Evolutionary conservation across 305 asterid genomes (phyloP).

Genomic region (Fraxinus baroniana): DNA sequence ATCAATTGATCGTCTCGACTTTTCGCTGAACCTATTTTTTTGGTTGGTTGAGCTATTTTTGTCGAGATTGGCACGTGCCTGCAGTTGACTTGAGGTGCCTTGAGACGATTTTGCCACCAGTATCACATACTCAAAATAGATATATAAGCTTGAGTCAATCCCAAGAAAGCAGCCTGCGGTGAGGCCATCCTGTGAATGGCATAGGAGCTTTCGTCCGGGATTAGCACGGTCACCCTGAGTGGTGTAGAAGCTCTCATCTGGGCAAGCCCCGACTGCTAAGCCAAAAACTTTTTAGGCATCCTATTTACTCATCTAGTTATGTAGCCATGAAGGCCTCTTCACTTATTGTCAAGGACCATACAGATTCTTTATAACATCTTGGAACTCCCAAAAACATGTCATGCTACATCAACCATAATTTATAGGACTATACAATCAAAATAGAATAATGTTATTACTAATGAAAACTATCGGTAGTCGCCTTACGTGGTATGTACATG

Average conservation of each 20-base stretch:
- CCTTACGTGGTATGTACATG: neutral
- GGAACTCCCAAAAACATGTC: neutral
- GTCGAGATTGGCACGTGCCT: neutral
- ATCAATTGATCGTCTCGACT: neutral
- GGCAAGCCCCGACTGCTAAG: neutral
- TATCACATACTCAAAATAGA: neutral
- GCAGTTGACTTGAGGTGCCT: neutral
- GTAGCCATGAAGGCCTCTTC: neutral
- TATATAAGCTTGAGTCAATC: neutral
- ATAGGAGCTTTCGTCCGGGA: neutral
- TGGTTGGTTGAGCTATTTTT: neutral
- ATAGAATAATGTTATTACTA: neutral
- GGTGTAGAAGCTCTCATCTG: neutral
- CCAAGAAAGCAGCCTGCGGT: neutral
- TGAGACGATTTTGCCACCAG: neutral
- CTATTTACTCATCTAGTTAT: neutral
- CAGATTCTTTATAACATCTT: neutral
- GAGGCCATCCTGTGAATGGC: neutral
- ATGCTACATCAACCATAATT: neutral
- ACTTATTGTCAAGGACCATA: neutral
- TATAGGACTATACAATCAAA: neutral
- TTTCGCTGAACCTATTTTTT: neutral
- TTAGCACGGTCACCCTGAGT: neutral
- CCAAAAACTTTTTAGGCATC: neutral
- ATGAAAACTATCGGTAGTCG: neutral